Base-by-base conservation (phyloP, 345 rosid species). In the Abelmoschus esculentus region DNA sequence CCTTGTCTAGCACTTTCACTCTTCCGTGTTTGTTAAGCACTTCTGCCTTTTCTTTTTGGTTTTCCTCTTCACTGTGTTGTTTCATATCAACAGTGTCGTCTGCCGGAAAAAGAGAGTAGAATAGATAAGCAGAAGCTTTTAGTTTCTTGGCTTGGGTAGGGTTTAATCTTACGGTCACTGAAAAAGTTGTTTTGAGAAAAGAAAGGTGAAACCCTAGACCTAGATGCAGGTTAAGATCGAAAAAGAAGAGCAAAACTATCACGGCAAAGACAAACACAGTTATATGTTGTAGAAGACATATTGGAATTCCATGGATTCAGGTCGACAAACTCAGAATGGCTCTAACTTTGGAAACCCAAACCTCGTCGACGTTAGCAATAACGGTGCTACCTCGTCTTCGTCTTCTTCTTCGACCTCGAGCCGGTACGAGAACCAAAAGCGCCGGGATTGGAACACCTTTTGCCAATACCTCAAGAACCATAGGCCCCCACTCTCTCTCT, bases 391-490 rank as follows among this genome's bases (percentile, higher is more conserved):
- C 44, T 64, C 79, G n/a, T 77, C 75, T 71, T 55, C 60, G 9
- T 54, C 59, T 15, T 69, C 59, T 15, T 69, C 83, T 44, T 67
- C 82, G 12, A 63, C 70, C 65, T 75, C 73, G 12, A 84, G 86
- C 77, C 87, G 91, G 18, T 87, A 87, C 62, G 91, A 85, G 86
- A 87, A 83, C 75, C 91, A 87, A 67, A 87, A 87, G 75, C 83
- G 89, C 15, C 83, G 91, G 61, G 91, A 87, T 79, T 87, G 91
- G 91, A 87, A 87, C 84, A 87, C 91, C 29, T 87, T 87, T 66
- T 85, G 87, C n/a, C 89, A 87, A 67, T 87, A 85, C 79, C 57
- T 87, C 66, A 82, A 81, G 44, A 87, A 83, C 71, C 91, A 87
- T 75, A 71, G 87, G 42, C 91, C 91, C 1, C 89, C 89, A 26